These are phyloP conservation scores for Alopecurus myosuroides DNA, from an alignment of 176 grass and related monocot species.

Conservation along the genomic window DNA sequence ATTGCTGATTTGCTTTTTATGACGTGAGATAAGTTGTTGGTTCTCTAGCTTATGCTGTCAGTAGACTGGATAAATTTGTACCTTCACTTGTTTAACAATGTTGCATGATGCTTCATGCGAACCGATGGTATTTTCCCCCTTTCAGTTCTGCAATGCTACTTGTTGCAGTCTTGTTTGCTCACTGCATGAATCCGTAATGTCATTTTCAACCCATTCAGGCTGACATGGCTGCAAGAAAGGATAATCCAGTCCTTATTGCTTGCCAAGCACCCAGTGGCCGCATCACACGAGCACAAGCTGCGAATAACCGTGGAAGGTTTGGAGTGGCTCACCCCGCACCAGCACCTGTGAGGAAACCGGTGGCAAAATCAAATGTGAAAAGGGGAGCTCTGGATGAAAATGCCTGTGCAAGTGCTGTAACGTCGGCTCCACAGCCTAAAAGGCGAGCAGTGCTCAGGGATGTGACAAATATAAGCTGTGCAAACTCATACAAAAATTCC, in stretches of 20 bases:
- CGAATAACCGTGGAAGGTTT: constrained; percentile 26
- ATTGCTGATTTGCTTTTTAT: background rate
- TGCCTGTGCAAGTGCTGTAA: constrained; percentile 1
- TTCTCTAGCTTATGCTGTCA: background rate
- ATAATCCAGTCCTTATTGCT: constrained; percentile 11
- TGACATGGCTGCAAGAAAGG: constrained; percentile 53
- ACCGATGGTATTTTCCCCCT: background rate
- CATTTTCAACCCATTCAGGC: constrained; percentile 15
- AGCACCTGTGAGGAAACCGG: constrained; percentile 25
- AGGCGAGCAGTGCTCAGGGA: constrained; percentile 49
- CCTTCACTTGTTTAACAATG: background rate
- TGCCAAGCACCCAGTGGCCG: constrained; percentile 30
- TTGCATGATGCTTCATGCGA: background rate
- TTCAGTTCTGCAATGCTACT: background rate
- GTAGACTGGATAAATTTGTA: background rate
- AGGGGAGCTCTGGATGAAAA: constrained; percentile 51
- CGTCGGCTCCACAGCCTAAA: constrained; percentile 39
- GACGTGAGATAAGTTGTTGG: background rate
- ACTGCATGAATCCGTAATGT: background rate
- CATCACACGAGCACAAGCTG: constrained; percentile 52
- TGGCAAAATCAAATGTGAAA: constrained; percentile 23
- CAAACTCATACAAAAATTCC: constrained; percentile 10
- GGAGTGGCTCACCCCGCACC: constrained; percentile 19
- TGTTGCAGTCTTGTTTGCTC: background rate
- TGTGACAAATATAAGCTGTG: constrained; percentile 42